These are phyloP conservation scores for Brassica carinata DNA, from an alignment of 345 rosid species.

Conservation along the genomic window DNA sequence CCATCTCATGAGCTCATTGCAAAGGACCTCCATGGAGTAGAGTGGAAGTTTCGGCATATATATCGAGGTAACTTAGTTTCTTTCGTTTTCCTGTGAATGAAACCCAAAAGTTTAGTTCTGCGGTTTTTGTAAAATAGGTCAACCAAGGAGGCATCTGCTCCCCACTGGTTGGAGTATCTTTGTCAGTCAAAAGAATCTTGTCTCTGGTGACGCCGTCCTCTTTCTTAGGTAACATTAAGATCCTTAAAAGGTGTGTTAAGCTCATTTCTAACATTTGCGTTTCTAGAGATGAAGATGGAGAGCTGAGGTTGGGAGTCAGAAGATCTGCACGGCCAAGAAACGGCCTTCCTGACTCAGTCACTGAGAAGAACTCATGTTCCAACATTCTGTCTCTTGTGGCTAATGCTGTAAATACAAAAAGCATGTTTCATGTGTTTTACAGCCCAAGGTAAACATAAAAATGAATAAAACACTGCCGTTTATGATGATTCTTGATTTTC, in stretches of 20 bases:
- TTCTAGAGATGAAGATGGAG: slow-evolving; percentile 75
- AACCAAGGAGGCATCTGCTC: slow-evolving; percentile 97
- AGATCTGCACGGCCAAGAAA: slow-evolving; percentile 72
- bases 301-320: slow-evolving; percentile 84
- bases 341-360: slow-evolving; percentile 69
- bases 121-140: slow-evolving; percentile 56
- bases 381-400: slow-evolving; percentile 63
- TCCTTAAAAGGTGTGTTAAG: not conserved
- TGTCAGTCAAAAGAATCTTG: slow-evolving; percentile 88
- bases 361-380: slow-evolving; percentile 52
- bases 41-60: slow-evolving; percentile 89
- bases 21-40: slow-evolving; percentile 85
- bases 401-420: slow-evolving; percentile 65
- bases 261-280: not conserved
- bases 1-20: slow-evolving; percentile 92
- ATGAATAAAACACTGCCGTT: not conserved
- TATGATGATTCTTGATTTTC: not conserved
- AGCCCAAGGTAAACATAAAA: slow-evolving; percentile 71
- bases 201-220: slow-evolving; percentile 91
- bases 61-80: slow-evolving; percentile 59
- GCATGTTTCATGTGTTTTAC: slow-evolving; percentile 71
- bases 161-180: slow-evolving; percentile 97
- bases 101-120: slow-evolving; percentile 2
- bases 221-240: not conserved
- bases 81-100: slow-evolving; percentile 14